Evolutionary conservation across 305 asterid genomes (phyloP).

Genomic region (Coffea humblotiana): DNA sequence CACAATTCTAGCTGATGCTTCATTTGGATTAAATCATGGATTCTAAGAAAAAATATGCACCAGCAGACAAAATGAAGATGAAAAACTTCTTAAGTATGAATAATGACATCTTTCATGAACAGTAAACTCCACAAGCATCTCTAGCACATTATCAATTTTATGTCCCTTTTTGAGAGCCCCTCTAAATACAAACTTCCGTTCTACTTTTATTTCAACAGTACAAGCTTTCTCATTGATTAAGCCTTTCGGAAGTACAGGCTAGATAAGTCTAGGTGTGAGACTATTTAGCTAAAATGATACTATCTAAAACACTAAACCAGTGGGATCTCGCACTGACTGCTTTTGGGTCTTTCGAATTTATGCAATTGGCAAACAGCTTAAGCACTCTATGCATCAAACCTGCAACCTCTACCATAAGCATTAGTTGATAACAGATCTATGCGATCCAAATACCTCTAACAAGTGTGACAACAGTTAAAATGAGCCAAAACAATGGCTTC

Average conservation of each 20-base stretch:
- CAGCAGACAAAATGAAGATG: neutral
- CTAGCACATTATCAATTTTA: neutral
- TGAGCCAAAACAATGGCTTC: neutral
- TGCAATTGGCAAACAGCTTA: neutral
- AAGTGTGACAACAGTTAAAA: neutral
- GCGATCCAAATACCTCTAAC: neutral
- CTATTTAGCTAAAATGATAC: neutral
- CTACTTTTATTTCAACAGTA: neutral
- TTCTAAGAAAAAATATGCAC: neutral
- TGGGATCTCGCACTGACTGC: neutral
- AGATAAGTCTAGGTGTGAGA: neutral
- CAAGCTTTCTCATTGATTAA: neutral
- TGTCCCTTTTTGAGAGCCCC: neutral
- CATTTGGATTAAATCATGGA: neutral
- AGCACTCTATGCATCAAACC: neutral
- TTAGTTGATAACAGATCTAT: neutral
- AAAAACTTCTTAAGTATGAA: neutral
- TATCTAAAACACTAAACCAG: neutral
- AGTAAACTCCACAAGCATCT: neutral
- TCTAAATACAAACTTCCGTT: neutral
- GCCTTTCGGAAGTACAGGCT: neutral
- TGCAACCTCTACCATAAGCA: slow-evolving; percentile 8
- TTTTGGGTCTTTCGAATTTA: neutral
- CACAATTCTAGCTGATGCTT: neutral
- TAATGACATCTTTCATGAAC: neutral